Conservation (phyloP, 2,329 filamentous ascomycete genomes). For the Epichloe amarillans region DNA sequence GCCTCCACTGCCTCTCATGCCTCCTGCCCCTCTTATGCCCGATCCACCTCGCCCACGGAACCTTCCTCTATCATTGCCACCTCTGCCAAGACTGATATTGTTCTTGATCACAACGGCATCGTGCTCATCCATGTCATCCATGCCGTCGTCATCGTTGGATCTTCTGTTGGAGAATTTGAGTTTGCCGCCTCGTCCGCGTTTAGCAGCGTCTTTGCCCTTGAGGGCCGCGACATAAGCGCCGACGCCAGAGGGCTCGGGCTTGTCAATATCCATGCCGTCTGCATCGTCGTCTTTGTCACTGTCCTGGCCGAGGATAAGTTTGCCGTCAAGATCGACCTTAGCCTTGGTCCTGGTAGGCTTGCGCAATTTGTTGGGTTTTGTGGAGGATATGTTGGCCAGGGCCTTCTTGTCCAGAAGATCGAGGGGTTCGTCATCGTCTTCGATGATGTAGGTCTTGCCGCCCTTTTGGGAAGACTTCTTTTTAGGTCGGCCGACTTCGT, state of each 20-base stretch:
- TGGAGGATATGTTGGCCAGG: slow-evolving; percentile 85
- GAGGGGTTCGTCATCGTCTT: slow-evolving; percentile 87
- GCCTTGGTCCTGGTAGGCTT: slow-evolving; percentile 46
- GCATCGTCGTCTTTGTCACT: slow-evolving; percentile 32
- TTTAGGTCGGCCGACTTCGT: slow-evolving; percentile 33
- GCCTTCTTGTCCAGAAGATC: slow-evolving; percentile 84
- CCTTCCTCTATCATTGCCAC: slow-evolving; percentile 14
- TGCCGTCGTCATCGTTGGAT: slow-evolving; percentile 32
- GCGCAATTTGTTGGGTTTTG: slow-evolving; percentile 58
- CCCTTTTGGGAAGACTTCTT: slow-evolving; percentile 41
- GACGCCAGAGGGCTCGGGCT: slow-evolving; percentile 47
- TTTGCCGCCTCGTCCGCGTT: slow-evolving; percentile 51
- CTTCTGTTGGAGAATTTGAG: slow-evolving; percentile 59
- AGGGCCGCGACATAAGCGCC: slow-evolving; percentile 58
- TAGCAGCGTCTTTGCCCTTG: slow-evolving; percentile 51
- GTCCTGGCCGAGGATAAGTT: slow-evolving; percentile 58
- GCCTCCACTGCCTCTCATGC: slow-evolving; percentile 16
- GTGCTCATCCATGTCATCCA: slow-evolving; percentile 40
- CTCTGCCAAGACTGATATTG: slow-evolving; percentile 26
- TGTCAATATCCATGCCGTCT: slow-evolving; percentile 52
- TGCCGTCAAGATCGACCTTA: slow-evolving; percentile 63
- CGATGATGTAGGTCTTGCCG: slow-evolving; percentile 73
- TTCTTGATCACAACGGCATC: slow-evolving; percentile 40
- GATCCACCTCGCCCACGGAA: slow-evolving; percentile 17
- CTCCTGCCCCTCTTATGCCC: background rate